phyloP scores from a whole-genome alignment of 1,284 basidiomycete species.

The Cryptococcus sp. region DNA sequence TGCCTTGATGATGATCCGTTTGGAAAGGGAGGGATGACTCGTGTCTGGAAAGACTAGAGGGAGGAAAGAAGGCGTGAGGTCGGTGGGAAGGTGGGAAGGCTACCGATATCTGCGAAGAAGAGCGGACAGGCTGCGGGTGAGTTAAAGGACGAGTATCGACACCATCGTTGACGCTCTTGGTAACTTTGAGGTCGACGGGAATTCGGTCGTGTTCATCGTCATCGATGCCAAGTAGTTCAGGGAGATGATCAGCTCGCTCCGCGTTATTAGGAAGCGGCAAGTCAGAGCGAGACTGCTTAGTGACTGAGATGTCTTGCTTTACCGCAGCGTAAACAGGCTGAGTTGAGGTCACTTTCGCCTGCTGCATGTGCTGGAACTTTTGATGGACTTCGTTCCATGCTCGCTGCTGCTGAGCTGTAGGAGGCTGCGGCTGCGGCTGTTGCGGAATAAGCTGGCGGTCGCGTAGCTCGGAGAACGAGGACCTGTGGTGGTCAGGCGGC shows the following conservation, averaged over 20 bases:
- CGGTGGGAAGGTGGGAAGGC: no score
- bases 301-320: no score
- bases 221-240: background rate
- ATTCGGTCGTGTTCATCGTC: background rate
- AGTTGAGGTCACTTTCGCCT: no score
- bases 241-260: background rate
- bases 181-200: background rate
- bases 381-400: no score
- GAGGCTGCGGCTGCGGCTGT: background rate
- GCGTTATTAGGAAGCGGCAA: no score
- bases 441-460: background rate
- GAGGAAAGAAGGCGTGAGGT: background rate
- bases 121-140: background rate
- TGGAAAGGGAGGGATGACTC: background rate
- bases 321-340: background rate
- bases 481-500: background rate
- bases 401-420: no score
- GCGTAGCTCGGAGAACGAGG: background rate
- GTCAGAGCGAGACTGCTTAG: no score
- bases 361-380: no score
- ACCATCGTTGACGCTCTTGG: background rate
- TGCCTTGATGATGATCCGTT: background rate
- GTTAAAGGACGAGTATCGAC: background rate
- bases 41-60: background rate
- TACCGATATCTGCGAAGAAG: background rate